Evolutionary conservation across 1,284 basidiomycete species (phyloP).

Genomic region (Ceratobasidium sp.): DNA sequence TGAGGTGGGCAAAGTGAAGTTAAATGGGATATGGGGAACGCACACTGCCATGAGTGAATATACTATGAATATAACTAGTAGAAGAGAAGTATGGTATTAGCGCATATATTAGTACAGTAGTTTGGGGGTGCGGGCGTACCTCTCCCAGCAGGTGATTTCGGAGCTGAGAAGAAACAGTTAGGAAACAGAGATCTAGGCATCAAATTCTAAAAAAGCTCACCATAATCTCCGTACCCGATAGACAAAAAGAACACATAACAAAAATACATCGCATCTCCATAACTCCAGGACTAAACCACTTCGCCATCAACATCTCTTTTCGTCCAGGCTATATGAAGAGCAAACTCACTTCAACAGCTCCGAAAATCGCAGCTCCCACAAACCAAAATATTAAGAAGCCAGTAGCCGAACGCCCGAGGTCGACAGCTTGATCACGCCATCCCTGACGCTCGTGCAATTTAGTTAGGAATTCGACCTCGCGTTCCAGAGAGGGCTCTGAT

Average conservation of each 20-base stretch:
- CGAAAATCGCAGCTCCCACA: constrained; percentile 50
- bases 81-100: background rate
- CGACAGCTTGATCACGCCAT: constrained; percentile 47
- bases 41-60: constrained; percentile 48
- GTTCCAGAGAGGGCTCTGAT: constrained; percentile 33
- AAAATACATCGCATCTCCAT: constrained; percentile 49
- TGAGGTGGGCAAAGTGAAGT: background rate
- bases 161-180: constrained; percentile 1
- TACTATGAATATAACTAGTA: constrained; percentile 44
- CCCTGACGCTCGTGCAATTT: constrained; percentile 46
- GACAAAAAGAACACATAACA: constrained; percentile 57
- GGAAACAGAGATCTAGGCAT: background rate
- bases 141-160: constrained; percentile 41
- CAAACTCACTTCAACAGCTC: constrained; percentile 42
- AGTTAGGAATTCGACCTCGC: constrained; percentile 49
- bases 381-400: constrained; percentile 52
- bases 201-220: constrained; percentile 10
- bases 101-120: constrained; percentile 1
- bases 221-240: constrained; percentile 48
- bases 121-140: constrained; percentile 5
- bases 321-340: no score
- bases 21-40: background rate
- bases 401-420: constrained; percentile 46
- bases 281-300: constrained; percentile 37
- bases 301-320: background rate